phyloP scores from a whole-genome alignment of 768 basidiomycete species.

The Tylopilus plumbeoviolaceoides region DNA sequence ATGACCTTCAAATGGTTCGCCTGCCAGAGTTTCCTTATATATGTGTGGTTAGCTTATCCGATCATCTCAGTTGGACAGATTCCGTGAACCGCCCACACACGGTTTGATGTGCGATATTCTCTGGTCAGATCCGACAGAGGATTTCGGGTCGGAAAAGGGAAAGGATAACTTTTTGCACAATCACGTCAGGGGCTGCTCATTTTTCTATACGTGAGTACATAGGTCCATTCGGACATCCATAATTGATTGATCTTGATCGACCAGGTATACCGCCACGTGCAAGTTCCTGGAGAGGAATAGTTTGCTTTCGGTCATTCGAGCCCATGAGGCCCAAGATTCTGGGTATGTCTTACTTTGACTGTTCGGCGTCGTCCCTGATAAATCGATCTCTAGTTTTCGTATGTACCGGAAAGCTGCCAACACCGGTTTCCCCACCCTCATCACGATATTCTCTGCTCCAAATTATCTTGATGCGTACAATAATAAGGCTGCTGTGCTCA shows the following conservation, averaged over 20 bases:
- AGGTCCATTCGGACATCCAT: neutral
- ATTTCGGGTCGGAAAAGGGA: constrained; percentile 66
- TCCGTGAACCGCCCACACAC: constrained; percentile 68
- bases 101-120: constrained; percentile 75
- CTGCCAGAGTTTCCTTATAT: neutral
- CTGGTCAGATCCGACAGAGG: constrained; percentile 72
- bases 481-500: constrained; percentile 95
- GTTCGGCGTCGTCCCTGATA: neutral
- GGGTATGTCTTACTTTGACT: constrained; percentile 49
- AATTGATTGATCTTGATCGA: constrained; percentile 2
- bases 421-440: constrained; percentile 93
- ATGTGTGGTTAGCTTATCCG: neutral
- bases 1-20: constrained; percentile 58
- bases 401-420: constrained; percentile 94
- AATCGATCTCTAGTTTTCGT: constrained; percentile 52
- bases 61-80: constrained; percentile 55
- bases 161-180: constrained; percentile 67
- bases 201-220: constrained; percentile 63
- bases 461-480: constrained; percentile 96
- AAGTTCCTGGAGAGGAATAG: constrained; percentile 91
- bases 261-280: constrained; percentile 82
- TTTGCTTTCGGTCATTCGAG: constrained; percentile 89
- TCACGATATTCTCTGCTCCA: constrained; percentile 97
- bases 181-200: constrained; percentile 69
- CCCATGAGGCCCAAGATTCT: constrained; percentile 95